Base-by-base conservation (phyloP, 164 flowering plant genomes). In the Magnolia kwangsiensis region DNA sequence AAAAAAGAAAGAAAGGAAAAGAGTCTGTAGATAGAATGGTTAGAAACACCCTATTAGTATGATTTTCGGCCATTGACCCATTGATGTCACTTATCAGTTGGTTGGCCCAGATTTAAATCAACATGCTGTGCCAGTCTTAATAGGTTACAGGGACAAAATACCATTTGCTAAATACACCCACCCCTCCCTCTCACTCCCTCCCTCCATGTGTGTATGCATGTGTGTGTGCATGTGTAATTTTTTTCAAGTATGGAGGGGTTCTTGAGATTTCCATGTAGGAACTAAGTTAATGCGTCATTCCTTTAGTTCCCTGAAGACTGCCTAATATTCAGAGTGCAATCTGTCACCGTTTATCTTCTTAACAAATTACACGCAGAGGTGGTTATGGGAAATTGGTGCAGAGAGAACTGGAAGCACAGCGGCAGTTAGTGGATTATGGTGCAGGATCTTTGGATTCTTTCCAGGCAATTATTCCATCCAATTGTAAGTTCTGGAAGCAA, bases 351-450 rank as follows among this genome's bases (percentile, higher is more conserved):
- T 37, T 59, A 20, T 79, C 74, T 79, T 71, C 93, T 91, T 92
- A 82, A 90, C 85, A 45, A 74, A 59, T 72, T 71, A 61, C 82
- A 96, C 98, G 93, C 72, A 92, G 99, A 90, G 98, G 99, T 80
- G 99, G 99, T 72, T 96, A 96, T 87, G 98, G 97, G 73, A 96
- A 96, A 81, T 84, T 96, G 80, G 97, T 96, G 37, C 99, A 92
- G 85, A 87, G 71, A 77, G 99, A 96, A 85, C 82, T 96, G 76
- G 98, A 96, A 84, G 92, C 88, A 67, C 99, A 91, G 73, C 90
- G 99, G 84, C 87, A 92, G 85, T 87, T 96, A 29, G 99, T 96
- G 71, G 99, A 96, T 79, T 96, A 96, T 83, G 97, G 97, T 75
- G 64, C 90, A 77, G 97, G 96, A 13, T 91, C 98, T 29, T 84